Evolutionary conservation across 257 asterid genomes (phyloP).

Genomic region (Thymus quinquecostatus): DNA sequence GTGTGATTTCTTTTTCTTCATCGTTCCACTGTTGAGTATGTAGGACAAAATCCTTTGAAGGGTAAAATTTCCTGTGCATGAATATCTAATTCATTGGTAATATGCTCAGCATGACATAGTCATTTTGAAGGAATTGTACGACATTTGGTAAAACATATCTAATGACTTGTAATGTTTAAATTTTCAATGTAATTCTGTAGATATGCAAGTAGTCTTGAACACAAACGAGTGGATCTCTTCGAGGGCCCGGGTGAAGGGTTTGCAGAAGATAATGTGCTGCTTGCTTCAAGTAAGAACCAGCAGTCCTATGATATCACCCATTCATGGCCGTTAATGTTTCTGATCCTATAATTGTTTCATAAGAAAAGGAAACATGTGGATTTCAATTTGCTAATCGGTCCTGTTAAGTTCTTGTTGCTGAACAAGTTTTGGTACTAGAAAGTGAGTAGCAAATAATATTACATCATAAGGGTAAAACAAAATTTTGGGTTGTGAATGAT

Average conservation of each 20-base stretch:
- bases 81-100: slow-evolving; percentile 11
- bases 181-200: slow-evolving; percentile 48
- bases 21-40: slow-evolving; percentile 12
- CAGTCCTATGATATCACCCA: slow-evolving; percentile 7
- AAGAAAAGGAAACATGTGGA: slow-evolving; percentile 1
- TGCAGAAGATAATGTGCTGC: slow-evolving; percentile 87
- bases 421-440: slow-evolving; percentile 12
- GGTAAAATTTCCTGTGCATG: neutral
- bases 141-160: slow-evolving; percentile 7
- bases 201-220: slow-evolving; percentile 83
- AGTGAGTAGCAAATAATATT: slow-evolving; percentile 2
- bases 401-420: slow-evolving; percentile 5
- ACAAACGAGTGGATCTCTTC: slow-evolving; percentile 90
- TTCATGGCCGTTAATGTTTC: slow-evolving; percentile 2
- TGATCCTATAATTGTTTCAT: neutral
- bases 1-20: slow-evolving; percentile 15
- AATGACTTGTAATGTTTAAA: slow-evolving; percentile 8
- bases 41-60: slow-evolving; percentile 3
- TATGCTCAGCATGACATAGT: too few species aligned
- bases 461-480: slow-evolving; percentile 4
- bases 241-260: slow-evolving; percentile 95
- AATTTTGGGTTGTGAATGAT: slow-evolving; percentile 18
- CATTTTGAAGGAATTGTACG: slow-evolving; percentile 1
- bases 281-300: slow-evolving; percentile 80
- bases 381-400: neutral